Evolutionary conservation across 1,284 basidiomycete genomes (phyloP).

Genomic region (Rhodotorula sp.): DNA sequence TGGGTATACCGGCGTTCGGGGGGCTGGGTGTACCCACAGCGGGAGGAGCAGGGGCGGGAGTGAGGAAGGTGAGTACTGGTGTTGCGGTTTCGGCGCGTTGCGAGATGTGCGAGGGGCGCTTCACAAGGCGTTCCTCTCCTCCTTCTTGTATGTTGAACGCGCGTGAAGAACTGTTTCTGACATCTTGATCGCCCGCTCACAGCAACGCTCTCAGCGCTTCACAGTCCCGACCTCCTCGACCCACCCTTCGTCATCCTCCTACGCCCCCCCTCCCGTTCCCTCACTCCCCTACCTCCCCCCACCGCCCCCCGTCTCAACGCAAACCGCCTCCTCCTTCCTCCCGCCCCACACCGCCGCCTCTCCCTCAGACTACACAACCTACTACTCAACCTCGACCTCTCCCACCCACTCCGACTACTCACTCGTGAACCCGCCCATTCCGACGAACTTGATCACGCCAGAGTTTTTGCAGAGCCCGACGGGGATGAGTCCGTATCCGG

Average conservation of each 20-base stretch:
- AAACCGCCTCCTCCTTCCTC: slow-evolving; percentile 3
- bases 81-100: background rate
- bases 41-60: background rate
- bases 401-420: background rate
- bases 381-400: background rate
- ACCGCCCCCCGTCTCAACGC: slow-evolving; percentile 23
- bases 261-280: slow-evolving; percentile 7
- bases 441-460: background rate
- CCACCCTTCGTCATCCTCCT: slow-evolving; percentile 2
- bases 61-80: background rate
- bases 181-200: background rate
- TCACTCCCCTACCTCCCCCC: slow-evolving; percentile 24
- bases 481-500: slow-evolving; percentile 10
- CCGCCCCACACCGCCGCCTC: background rate
- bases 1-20: too few species aligned
- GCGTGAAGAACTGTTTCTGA: background rate
- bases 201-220: slow-evolving; percentile 44
- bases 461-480: slow-evolving; percentile 9
- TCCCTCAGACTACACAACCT: background rate
- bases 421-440: background rate
- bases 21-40: too few species aligned
- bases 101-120: too few species aligned
- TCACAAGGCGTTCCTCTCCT: too few species aligned
- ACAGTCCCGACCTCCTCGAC: slow-evolving; percentile 34
- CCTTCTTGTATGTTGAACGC: background rate